Percentiles rank a stretch among this genome's conserved stretches.
Conservation (phyloP, 208 protist species). For the Novymonas esmeraldas region DNA sequence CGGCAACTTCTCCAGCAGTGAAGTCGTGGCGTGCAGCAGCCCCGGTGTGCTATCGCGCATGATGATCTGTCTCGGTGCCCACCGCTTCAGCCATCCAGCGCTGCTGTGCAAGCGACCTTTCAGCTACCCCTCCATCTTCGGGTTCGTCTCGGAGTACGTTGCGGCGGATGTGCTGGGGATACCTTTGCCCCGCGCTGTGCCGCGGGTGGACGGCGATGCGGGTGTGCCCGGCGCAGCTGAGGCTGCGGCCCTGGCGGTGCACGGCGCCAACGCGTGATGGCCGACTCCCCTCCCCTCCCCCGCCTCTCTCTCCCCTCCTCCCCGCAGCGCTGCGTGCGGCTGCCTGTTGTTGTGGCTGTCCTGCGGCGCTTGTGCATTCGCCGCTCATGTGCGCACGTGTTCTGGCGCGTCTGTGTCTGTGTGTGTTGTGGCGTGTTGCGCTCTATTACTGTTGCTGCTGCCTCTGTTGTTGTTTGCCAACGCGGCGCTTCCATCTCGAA, state of each 20-base stretch:
- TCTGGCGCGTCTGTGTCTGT: neutral
- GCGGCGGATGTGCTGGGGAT: conserved; percentile 15
- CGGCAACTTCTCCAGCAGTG: neutral
- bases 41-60: neutral
- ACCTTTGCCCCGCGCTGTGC: neutral
- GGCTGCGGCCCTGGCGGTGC: too few relatives aligned
- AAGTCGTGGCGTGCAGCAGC: neutral
- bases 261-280: neutral
- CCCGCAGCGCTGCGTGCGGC: too few relatives aligned
- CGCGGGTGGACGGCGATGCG: too few relatives aligned
- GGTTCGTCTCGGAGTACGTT: conserved; percentile 37
- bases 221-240: neutral
- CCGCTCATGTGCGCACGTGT: neutral
- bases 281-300: neutral
- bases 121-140: conserved; percentile 29
- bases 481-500: too few relatives aligned
- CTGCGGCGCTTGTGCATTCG: neutral
- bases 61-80: conserved; percentile 13
- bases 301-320: neutral
- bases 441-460: too few relatives aligned
- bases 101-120: conserved; percentile 35
- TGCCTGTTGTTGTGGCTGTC: neutral
- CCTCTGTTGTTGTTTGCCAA: too few relatives aligned
- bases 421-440: too few relatives aligned
- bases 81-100: conserved; percentile 27